Base-by-base conservation (phyloP, 192 early-diverging fungal species). In the Rhizoclosmatium sp. region DNA sequence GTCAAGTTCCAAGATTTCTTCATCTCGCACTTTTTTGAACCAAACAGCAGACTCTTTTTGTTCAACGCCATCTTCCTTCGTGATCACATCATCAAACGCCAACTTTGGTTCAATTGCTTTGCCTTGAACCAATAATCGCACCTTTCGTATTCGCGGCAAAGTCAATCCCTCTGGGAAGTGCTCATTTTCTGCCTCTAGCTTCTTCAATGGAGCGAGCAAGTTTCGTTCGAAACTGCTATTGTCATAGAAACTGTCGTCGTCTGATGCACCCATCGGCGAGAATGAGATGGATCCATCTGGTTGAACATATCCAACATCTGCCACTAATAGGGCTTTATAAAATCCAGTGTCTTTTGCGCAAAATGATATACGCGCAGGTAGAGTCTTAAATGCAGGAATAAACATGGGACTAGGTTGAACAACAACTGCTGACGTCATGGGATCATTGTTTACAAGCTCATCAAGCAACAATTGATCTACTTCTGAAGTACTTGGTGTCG, bases 231-330 rank as follows among this genome's bases (percentile, higher is more conserved):
- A 76, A 46, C 66, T 68, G 47, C n/a, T 56, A 42, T 76, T 45
- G 14, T 39, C 58, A 10, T 2, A 40, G n/a, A 64, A 42, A 19
- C 40, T 10, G 7, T 60, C 60, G 4, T 41, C 61, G 14, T 5
- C n/a, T 2, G 64, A 5, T 5, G 21, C 5, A 1, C 21, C 42
- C 1, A 48, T 66, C 19, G 81, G 83, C 2, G 78, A 80, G 54
- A 78, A 84, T 58, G 67, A 61, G 7, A 83, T 47, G 10, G n/a
- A 48, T 9, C 84, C 83, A 60, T 81, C 82, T 41, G 66, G 41
- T 70, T 85, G 81, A 41, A 84, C 71, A 68, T 88, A 88, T 4
- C 82, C 82, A 71, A 88, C 81, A 69, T 88, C 87, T 40, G 87
- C 84, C 2, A 85, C 76, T 16, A 88, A 39, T 12, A 88, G 19